phyloP scores from a whole-genome alignment of 805 yeast genomes.

The Pichia scutulata region DNA sequence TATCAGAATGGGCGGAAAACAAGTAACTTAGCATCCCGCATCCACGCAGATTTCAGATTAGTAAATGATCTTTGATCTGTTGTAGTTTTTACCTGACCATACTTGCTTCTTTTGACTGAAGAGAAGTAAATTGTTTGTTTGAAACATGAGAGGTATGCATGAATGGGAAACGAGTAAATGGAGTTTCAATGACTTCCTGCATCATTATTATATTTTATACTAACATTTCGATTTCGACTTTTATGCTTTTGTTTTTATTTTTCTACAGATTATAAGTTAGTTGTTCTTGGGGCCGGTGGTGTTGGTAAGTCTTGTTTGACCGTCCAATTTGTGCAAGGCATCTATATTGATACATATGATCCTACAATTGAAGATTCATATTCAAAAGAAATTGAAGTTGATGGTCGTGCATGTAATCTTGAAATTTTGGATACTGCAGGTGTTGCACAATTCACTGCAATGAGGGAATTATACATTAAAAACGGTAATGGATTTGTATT shows the following conservation, averaged over 20 bases:
- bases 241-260: neutral
- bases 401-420: conserved; percentile 77
- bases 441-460: conserved; percentile 85
- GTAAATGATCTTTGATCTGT: too few relatives aligned
- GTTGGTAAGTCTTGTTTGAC: conserved; percentile 94
- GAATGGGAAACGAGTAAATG: too few relatives aligned
- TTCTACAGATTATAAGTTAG: conserved; percentile 68
- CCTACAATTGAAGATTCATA: conserved; percentile 97
- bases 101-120: too few relatives aligned
- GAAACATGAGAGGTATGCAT: neutral
- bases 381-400: conserved; percentile 79
- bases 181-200: too few relatives aligned
- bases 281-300: conserved; percentile 94
- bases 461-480: conserved; percentile 83
- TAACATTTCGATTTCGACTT: neutral
- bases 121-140: too few relatives aligned
- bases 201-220: too few relatives aligned
- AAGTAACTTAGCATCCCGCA: too few relatives aligned
- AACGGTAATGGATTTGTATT: conserved; percentile 71
- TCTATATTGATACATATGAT: conserved; percentile 84
- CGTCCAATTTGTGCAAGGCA: conserved; percentile 86
- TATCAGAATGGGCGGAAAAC: too few relatives aligned
- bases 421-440: conserved; percentile 69
- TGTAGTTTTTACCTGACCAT: too few relatives aligned
- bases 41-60: too few relatives aligned